Evolutionary conservation across 352 stramenopile genomes (phyloP), one percentile per base, ranked within the genome.

Genomic region (Globisporangium acanthophoron): DNA sequence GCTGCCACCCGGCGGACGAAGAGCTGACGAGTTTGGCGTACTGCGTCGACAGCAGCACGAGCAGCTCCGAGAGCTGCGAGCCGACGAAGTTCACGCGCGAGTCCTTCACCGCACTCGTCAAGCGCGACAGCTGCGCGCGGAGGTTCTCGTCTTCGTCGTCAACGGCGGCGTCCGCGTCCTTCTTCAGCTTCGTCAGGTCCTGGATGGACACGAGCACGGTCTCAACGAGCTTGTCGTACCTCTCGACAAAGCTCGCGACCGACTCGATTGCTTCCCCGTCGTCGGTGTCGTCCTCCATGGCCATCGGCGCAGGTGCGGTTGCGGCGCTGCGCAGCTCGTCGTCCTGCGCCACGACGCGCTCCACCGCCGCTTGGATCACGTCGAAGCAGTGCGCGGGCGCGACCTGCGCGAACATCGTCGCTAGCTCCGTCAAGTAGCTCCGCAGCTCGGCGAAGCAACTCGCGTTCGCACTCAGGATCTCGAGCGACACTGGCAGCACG

Each of bases 181-280:
- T 31, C 33, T 83, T 61, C 43, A 78, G 55, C 52, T 87, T 92
- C 0, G 83, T 92, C 58, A 91, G 50, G 31, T 92, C 76, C 56
- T 94, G 85, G 46, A 94, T 89, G 18, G 82, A 81, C 37, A 92
- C 78, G 16, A 94, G 60, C 45, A 94, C 78, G 1, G 74, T 87
- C 52, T 87, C 78, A 3, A 94, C 72, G 15, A 94, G 59, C 51
- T 77, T 80, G 60, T 94, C 83, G 57, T 86, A 90, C 16, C 69
- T 52, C 33, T 74, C 59, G 18, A 65, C 72, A 56, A 94, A 92
- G 37, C 52, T 35, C 29, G 66, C 43, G 40, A 80, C 56, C 37
- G 65, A 76, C 27, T 72, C 64, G 1, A 51, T 21, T 39, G 69
- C 67, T 3, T 16, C 41, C 37, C 55, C 59, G 0, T 60, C 56